Conservation (phyloP, 208 protist species). For the Blastocrithidia nonstop region DNA sequence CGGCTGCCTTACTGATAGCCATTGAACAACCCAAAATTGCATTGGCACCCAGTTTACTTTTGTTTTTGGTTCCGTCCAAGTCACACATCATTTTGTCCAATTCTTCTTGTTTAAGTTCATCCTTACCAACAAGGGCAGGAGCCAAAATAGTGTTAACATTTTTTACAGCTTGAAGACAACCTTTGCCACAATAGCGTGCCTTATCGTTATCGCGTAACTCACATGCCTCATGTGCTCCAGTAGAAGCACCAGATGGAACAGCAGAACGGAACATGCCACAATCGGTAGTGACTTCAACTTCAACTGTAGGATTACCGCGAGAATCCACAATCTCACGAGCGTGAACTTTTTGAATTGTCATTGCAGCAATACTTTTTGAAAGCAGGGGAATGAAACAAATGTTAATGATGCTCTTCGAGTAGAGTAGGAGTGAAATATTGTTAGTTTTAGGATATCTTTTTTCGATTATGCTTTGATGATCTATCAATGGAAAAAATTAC, state of each 20-base stretch:
- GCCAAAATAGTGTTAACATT: slow-evolving; percentile 95
- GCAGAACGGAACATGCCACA: slow-evolving; percentile 91
- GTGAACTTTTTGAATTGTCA: slow-evolving; percentile 80
- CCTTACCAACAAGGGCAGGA: slow-evolving; percentile 88
- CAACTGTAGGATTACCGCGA: slow-evolving; percentile 80
- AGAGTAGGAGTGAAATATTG: neutral
- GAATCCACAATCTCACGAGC: slow-evolving; percentile 83
- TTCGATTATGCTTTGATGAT: too few relatives aligned
- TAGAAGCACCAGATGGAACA: slow-evolving; percentile 98
- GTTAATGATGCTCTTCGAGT: neutral
- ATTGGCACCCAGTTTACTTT: slow-evolving; percentile 95
- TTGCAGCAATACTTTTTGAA: slow-evolving; percentile 5
- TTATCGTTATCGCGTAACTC: slow-evolving; percentile 96
- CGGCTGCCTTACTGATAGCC: slow-evolving; percentile 93
- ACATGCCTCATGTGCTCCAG: slow-evolving; percentile 95
- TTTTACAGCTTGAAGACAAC: slow-evolving; percentile 90
- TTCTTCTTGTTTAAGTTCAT: slow-evolving; percentile 75
- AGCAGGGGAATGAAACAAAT: neutral
- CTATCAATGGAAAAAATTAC: too few relatives aligned
- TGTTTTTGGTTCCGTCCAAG: slow-evolving; percentile 96
- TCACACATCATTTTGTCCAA: slow-evolving; percentile 92
- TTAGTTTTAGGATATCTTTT: neutral
- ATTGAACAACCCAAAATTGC: slow-evolving; percentile 97
- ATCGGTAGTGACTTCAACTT: slow-evolving; percentile 95
- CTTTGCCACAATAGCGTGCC: slow-evolving; percentile 92